Evolutionary conservation across 2,329 filamentous ascomycete genomes (phyloP).

Genomic region (Fusarium incarnatum): DNA sequence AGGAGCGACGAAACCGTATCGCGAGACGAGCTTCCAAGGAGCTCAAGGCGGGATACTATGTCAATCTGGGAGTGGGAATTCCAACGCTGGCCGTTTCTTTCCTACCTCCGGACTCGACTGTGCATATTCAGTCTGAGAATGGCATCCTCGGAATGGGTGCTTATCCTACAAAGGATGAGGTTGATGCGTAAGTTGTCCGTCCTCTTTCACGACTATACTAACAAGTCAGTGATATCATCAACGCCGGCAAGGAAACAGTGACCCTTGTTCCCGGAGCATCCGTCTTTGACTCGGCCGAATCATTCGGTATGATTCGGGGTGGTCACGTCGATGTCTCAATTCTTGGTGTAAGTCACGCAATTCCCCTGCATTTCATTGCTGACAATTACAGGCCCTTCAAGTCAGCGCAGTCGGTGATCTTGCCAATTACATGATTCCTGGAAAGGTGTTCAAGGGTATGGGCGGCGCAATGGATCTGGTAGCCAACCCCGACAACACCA

Average conservation of each 20-base stretch:
- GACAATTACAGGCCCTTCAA: constrained; percentile 69
- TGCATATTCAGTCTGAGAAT: constrained; percentile 90
- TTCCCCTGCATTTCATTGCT: constrained; percentile 1
- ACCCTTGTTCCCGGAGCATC: constrained; percentile 81
- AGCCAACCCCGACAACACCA: constrained; percentile 76
- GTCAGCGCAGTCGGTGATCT: constrained; percentile 82
- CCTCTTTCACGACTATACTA: not conserved
- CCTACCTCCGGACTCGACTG: constrained; percentile 73
- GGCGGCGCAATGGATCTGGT: constrained; percentile 82
- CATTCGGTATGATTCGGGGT: constrained; percentile 88
- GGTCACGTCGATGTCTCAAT: constrained; percentile 88
- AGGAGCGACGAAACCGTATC: constrained; percentile 74
- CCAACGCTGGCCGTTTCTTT: constrained; percentile 86
- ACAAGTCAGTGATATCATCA: constrained; percentile 74
- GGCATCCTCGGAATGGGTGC: constrained; percentile 86
- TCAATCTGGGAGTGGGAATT: constrained; percentile 86
- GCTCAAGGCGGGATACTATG: constrained; percentile 82
- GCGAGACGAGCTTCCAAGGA: constrained; percentile 82
- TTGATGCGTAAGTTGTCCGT: constrained; percentile 67
- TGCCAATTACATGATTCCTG: constrained; percentile 91
- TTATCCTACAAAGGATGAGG: constrained; percentile 77
- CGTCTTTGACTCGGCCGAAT: constrained; percentile 83
- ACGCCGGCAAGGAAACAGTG: constrained; percentile 89
- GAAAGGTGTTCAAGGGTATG: constrained; percentile 90
- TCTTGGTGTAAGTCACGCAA: constrained; percentile 65